Percentiles rank a stretch among this genome's conserved stretches.
Evolutionary conservation across 345 rosid species (phyloP).

Genomic region (Ceriops zippeliana): DNA sequence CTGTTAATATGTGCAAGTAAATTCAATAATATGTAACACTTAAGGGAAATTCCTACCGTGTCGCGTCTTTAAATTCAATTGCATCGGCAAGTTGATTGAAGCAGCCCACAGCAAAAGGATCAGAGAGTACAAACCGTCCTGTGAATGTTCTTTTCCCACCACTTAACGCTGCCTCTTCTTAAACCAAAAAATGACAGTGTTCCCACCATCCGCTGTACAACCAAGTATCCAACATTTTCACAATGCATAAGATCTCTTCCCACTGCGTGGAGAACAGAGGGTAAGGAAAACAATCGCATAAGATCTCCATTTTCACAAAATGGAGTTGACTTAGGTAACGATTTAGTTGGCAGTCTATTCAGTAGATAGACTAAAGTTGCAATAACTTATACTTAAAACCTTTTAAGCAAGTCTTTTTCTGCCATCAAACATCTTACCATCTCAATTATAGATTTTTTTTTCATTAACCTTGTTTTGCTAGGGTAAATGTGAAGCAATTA

Average conservation of each 20-base stretch:
- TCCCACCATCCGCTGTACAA: constrained; percentile 33
- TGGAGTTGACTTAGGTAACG: background rate
- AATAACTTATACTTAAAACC: background rate
- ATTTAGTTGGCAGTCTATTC: background rate
- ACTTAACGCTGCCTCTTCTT: constrained; percentile 49
- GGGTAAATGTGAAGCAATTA: background rate
- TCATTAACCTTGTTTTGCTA: background rate
- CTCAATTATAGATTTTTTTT: background rate
- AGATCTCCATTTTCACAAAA: no score
- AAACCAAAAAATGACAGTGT: constrained; percentile 28
- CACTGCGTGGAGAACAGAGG: constrained; percentile 22
- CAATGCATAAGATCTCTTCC: constrained; percentile 32
- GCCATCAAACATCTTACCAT: background rate
- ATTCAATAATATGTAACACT: background rate
- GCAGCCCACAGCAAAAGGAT: constrained; percentile 33
- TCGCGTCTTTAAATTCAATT: background rate
- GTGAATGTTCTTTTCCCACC: constrained; percentile 28
- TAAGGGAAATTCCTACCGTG: constrained; percentile 10
- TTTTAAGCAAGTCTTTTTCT: background rate
- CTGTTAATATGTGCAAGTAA: background rate
- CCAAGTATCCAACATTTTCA: constrained; percentile 30
- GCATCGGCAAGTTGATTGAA: constrained; percentile 21
- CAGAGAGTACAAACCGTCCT: constrained; percentile 12
- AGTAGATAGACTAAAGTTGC: background rate
- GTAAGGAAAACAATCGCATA: constrained; percentile 18